These are phyloP conservation scores for Cadophora sp. DNA, from an alignment of 2,329 filamentous ascomycete genomes.

Conservation along the genomic window DNA sequence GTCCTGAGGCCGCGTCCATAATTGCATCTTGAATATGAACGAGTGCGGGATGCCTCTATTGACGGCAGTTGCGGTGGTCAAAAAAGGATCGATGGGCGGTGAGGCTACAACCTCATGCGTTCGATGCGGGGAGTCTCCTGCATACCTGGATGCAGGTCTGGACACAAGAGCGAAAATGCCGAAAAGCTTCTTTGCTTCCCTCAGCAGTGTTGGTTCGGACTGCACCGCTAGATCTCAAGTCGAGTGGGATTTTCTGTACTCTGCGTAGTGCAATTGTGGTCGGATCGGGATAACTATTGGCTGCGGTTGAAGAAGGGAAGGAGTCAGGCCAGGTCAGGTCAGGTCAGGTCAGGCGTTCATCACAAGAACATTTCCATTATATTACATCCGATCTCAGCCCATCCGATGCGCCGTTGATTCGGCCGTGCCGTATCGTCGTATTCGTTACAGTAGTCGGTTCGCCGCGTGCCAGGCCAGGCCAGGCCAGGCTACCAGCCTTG, in stretches of 20 bases:
- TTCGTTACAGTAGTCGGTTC: background rate
- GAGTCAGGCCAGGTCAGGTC: background rate
- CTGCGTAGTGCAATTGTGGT: too few species aligned
- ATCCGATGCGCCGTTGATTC: background rate
- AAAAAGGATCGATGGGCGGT: conserved; percentile 10
- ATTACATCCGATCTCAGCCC: background rate
- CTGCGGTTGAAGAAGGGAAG: background rate
- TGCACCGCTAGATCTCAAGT: background rate
- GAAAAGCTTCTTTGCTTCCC: background rate
- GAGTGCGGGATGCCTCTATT: background rate
- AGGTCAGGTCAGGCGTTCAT: background rate
- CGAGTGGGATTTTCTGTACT: background rate
- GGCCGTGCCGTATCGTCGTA: background rate
- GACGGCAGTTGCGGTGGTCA: background rate
- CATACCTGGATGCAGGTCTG: background rate
- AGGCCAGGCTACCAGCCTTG: background rate
- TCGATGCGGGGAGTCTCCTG: conserved; percentile 5
- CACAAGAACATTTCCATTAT: too few species aligned
- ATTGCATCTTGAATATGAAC: conserved; percentile 25
- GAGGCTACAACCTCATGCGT: conserved; percentile 16
- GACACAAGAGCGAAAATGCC: background rate
- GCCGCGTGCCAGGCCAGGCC: background rate
- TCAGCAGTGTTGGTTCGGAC: background rate
- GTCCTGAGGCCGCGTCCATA: conserved; percentile 27
- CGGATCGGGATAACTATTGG: background rate